phyloP scores from a whole-genome alignment of 179 eudicot genomes.

The Beta macrorhiza region DNA sequence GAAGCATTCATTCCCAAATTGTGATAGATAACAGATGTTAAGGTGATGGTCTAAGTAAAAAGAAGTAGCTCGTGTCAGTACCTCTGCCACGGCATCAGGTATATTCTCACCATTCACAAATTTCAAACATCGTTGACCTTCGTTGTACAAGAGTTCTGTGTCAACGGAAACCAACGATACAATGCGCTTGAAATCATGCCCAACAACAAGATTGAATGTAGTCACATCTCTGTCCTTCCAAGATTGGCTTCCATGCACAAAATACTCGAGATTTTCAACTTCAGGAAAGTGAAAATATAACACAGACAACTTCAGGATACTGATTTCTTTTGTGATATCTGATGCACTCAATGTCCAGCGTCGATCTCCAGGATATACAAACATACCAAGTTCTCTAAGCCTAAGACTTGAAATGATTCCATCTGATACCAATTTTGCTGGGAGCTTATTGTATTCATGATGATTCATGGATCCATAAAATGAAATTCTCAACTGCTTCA shows the following conservation, averaged over 20 bases:
- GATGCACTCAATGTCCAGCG: conserved; percentile 32
- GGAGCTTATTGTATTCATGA: conserved; percentile 25
- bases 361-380: conserved; percentile 32
- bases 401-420: conserved; percentile 13
- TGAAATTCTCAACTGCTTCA: conserved; percentile 31
- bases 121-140: conserved; percentile 31
- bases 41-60: conserved; percentile 39
- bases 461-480: conserved; percentile 29
- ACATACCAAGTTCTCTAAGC: conserved; percentile 28
- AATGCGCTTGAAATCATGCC: conserved; percentile 28
- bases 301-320: conserved; percentile 24
- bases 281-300: conserved; percentile 32
- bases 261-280: conserved; percentile 20
- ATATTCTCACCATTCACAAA: conserved; percentile 33
- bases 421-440: conserved; percentile 23
- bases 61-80: conserved; percentile 25
- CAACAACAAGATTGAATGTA: conserved; percentile 33
- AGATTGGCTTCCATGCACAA: conserved; percentile 25
- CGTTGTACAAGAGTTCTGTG: conserved; percentile 18
- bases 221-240: conserved; percentile 19
- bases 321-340: conserved; percentile 25
- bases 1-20: conserved; percentile 27
- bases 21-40: conserved; percentile 21
- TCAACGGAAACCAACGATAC: conserved; percentile 23
- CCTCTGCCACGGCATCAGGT: conserved; percentile 19